Base-by-base conservation (phyloP, 1,284 basidiomycete species). In the Cutaneotrichosporon daszewskae region DNA sequence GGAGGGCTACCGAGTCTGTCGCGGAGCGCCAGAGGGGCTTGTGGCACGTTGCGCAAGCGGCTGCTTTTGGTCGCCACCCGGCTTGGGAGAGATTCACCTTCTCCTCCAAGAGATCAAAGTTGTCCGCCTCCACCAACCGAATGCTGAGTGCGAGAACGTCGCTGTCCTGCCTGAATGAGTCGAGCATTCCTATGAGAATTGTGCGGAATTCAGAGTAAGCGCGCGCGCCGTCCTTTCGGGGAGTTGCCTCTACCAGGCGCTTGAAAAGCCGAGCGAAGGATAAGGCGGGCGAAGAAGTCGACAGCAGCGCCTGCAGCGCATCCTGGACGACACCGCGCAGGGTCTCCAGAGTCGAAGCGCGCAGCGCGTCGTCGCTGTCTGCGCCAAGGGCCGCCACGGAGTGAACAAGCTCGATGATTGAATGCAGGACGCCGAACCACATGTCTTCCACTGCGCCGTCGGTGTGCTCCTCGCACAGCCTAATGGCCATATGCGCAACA, bases 231-330 rank as follows among this genome's bases (percentile, higher is more conserved):
- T 31, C 16, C 3, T 38, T 51, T 26, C 60, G 44, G 8, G 64
- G 62, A 3, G 57, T 49, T 0, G 62, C 56, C 53, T 86, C 82
- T 27, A 92, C 85, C 5, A 97, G 78, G 5, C 89, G 82, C 57
- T 86, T 88, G 77, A 98, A 94, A 2, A 98, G 74, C 13, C 80
- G 78, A 14, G 95, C 89, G 66, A 97, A 92, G 0, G 92, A 92
- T 7, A 95, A 78, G 0, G 81, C 78, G n/a, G 80, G 80, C 0
- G 85, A 82, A 27, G 84, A 86, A 28, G 85, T 81, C 13, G 89
- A 84, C 17, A 97, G 82, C 32, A 97, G 77, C 13, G 84, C 78
- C 0, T 81, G 77, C 55, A 98, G 90, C 2, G 89, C 90, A 35
- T 82, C 80, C 60, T 92, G 88, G 6, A 97, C 82, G 4, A 91